Conservation (phyloP, 192 early-diverging fungal genomes). For the Gorgonomyces haynaldii region DNA sequence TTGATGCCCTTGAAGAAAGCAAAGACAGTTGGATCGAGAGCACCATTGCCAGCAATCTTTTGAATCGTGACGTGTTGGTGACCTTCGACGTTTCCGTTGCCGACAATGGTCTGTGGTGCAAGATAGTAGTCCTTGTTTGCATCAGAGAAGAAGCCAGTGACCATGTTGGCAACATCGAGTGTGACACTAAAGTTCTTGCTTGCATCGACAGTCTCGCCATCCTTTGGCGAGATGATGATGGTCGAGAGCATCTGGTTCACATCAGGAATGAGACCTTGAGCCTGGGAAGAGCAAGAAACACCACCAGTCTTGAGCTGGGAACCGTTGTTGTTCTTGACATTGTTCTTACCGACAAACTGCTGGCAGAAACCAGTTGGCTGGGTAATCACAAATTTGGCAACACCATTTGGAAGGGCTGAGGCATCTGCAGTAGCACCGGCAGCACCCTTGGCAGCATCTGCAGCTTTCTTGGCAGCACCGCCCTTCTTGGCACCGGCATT, state of each 20-base stretch:
- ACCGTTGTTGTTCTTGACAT: background rate
- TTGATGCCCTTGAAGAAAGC: constrained; percentile 24
- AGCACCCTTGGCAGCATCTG: too few species aligned
- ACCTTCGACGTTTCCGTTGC: constrained; percentile 28
- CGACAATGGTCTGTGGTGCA: constrained; percentile 24
- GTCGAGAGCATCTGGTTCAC: constrained; percentile 19
- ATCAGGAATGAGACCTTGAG: constrained; percentile 8
- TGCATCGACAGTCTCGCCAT: constrained; percentile 18
- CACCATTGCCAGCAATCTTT: background rate
- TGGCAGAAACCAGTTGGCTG: background rate
- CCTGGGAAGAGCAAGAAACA: constrained; percentile 2
- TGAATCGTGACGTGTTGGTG: constrained; percentile 36
- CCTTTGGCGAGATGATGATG: constrained; percentile 17
- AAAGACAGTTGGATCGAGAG: constrained; percentile 1
- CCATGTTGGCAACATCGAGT: constrained; percentile 19
- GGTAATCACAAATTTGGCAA: too few species aligned
- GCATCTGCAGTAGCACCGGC: too few species aligned
- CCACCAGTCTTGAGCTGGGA: constrained; percentile 8
- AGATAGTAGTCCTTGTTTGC: constrained; percentile 24
- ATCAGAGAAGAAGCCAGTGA: constrained; percentile 33
- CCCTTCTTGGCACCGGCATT: too few species aligned
- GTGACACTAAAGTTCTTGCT: constrained; percentile 11
- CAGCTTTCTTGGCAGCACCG: too few species aligned
- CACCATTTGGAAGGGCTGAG: too few species aligned
- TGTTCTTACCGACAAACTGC: background rate